Evolutionary conservation across 208 protist species (phyloP).

Genomic region (Acanthamoeba castellanii): DNA sequence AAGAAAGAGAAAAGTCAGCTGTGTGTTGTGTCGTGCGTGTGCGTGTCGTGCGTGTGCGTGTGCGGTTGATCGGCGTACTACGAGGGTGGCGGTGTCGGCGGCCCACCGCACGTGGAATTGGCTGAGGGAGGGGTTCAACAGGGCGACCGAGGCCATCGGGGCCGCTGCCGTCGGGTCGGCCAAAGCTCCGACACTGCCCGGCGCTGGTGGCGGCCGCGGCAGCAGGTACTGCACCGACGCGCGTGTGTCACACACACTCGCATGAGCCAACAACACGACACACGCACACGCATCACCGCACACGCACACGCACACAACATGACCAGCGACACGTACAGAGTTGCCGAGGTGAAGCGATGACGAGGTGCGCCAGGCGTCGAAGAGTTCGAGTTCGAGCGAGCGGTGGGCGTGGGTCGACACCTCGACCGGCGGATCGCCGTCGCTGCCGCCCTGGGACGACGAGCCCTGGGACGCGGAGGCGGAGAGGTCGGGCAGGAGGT

Average conservation of each 20-base stretch:
- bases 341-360: not conserved
- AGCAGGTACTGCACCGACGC: not conserved
- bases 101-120: constrained; percentile 37
- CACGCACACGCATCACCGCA: too few species aligned
- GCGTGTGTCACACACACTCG: not conserved
- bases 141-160: not conserved
- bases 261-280: too few species aligned
- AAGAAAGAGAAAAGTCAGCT: too few species aligned
- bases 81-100: not conserved
- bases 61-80: not conserved
- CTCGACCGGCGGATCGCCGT: not conserved
- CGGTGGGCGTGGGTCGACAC: not conserved
- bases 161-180: not conserved
- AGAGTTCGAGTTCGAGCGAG: not conserved
- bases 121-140: not conserved
- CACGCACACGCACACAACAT: not conserved
- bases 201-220: not conserved
- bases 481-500: constrained; percentile 20
- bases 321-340: not conserved
- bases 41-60: not conserved
- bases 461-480: not conserved
- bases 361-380: constrained; percentile 10
- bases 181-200: not conserved
- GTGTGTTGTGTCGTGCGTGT: not conserved
- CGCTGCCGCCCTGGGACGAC: not conserved